Conservation (phyloP, 495 filamentous ascomycete genomes). For the Trichoderma parareesei region DNA sequence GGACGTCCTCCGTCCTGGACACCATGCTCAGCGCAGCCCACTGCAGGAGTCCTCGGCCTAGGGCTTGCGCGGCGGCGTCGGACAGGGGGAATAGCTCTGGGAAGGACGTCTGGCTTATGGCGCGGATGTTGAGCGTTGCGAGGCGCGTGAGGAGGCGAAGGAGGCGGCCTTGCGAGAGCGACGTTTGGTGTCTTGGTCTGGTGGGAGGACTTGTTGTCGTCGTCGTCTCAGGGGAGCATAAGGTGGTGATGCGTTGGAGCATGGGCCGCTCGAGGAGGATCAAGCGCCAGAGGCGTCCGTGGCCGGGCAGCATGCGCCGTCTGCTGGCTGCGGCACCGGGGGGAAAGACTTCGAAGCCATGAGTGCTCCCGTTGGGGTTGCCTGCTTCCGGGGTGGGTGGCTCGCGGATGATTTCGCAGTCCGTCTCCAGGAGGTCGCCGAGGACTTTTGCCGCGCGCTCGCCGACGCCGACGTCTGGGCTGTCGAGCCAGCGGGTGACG, state of each 20-base stretch:
- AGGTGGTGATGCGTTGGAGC: constrained; percentile 54
- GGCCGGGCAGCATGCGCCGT: constrained; percentile 39
- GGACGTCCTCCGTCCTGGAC: constrained; percentile 52
- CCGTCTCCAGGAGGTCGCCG: constrained; percentile 61
- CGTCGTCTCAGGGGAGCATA: constrained; percentile 37
- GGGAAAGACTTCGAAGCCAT: neutral
- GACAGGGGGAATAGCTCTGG: constrained; percentile 27
- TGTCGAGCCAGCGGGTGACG: constrained; percentile 63
- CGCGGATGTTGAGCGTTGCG: constrained; percentile 54
- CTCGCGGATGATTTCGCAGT: constrained; percentile 32
- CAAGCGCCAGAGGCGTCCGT: constrained; percentile 64
- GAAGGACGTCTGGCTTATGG: constrained; percentile 50
- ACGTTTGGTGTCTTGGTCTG: constrained; percentile 46
- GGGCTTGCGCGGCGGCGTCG: constrained; percentile 16
- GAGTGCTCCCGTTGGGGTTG: neutral
- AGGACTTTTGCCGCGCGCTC: constrained; percentile 58
- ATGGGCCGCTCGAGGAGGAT: constrained; percentile 59
- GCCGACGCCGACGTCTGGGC: constrained; percentile 63
- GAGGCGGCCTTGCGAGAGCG: constrained; percentile 70
- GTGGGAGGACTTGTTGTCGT: constrained; percentile 24
- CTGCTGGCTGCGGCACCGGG: neutral
- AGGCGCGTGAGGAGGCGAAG: constrained; percentile 62
- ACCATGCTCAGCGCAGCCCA: constrained; percentile 71
- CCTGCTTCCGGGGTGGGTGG: constrained; percentile 13
- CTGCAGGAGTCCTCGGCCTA: constrained; percentile 54